A percentile compares a stretch with the other conserved stretches of the same genome.
Evolutionary conservation across 129 eudicot species (phyloP).

Genomic region (Artemisia annua): DNA sequence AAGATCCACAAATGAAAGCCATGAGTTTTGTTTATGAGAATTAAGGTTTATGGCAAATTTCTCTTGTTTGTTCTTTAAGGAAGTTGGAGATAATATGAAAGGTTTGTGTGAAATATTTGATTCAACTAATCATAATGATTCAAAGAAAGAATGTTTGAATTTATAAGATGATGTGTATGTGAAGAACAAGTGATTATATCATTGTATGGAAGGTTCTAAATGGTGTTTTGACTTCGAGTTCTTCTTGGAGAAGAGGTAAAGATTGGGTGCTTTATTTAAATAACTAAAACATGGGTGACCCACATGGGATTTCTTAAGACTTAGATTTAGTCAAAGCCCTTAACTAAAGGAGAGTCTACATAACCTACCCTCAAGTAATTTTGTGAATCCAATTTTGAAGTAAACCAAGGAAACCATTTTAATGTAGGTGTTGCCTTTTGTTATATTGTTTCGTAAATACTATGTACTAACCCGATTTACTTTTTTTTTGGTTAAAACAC

Average conservation of each 20-base stretch:
- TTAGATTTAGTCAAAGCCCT: neutral
- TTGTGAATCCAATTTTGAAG: neutral
- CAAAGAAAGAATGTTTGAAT: constrained; percentile 6
- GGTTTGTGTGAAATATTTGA: constrained; percentile 20
- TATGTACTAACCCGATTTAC: too few species aligned
- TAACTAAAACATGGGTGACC: constrained; percentile 25
- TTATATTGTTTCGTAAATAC: too few species aligned
- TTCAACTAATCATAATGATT: constrained; percentile 20
- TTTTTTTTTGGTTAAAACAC: neutral
- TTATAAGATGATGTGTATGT: constrained; percentile 15
- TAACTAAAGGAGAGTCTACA: neutral
- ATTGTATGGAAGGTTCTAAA: constrained; percentile 26
- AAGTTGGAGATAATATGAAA: constrained; percentile 11
- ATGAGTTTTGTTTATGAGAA: constrained; percentile 6
- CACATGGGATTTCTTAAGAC: neutral
- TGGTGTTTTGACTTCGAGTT: constrained; percentile 28
- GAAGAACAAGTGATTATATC: neutral
- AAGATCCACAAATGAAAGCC: constrained; percentile 49
- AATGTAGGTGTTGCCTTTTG: neutral
- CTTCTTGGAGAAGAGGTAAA: constrained; percentile 36
- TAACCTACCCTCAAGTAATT: neutral
- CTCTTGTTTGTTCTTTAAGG: neutral
- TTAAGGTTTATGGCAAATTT: neutral
- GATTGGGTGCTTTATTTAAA: constrained; percentile 6
- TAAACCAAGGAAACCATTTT: neutral